Conservation (phyloP, 2,329 filamentous ascomycete genomes). For the Beauveria medogensis region DNA sequence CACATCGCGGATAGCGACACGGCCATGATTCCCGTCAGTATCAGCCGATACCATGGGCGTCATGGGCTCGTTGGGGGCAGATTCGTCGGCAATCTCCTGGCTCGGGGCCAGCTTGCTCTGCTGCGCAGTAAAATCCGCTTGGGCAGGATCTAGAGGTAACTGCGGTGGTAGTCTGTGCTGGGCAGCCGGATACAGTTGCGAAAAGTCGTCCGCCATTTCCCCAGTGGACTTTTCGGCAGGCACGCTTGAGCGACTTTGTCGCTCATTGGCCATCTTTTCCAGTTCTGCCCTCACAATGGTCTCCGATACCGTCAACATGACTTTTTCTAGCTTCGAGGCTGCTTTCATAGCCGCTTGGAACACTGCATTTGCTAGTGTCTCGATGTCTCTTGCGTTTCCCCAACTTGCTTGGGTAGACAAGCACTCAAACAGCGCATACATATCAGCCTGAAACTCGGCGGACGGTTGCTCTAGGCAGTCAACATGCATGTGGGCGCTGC, state of each 20-base stretch:
- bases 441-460: background rate
- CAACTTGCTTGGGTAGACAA: background rate
- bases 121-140: background rate
- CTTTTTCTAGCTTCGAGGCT: background rate
- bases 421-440: background rate
- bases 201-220: background rate
- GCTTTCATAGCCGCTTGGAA: background rate
- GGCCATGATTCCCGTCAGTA: slow-evolving; percentile 16
- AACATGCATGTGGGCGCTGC: background rate
- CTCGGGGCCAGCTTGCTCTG: background rate
- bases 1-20: slow-evolving; percentile 35
- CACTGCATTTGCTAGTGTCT: background rate
- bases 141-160: background rate
- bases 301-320: background rate
- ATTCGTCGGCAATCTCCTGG: background rate
- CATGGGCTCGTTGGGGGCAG: background rate
- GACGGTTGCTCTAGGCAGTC: background rate
- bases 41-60: too few species aligned
- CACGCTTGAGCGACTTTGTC: background rate
- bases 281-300: background rate
- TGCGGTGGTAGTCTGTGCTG: background rate
- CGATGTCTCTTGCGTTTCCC: background rate
- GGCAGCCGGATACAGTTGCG: background rate
- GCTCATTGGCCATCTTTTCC: background rate
- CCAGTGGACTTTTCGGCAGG: background rate